Evolutionary conservation across 2,329 filamentous ascomycete species (phyloP).

Genomic region (Bipolaris victoriae): DNA sequence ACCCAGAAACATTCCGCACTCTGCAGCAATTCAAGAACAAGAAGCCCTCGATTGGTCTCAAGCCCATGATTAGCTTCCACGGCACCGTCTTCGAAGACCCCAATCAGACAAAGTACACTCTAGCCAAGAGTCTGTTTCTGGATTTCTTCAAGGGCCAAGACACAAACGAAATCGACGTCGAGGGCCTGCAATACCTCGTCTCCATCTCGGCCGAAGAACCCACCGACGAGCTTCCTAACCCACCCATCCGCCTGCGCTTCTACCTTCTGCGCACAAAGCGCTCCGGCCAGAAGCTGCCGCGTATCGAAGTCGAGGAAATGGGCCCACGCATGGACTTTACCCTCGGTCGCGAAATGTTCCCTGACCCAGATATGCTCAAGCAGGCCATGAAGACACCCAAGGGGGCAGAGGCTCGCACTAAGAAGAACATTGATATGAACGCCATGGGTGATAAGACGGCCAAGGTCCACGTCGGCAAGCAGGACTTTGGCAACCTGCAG

Average conservation of each 20-base stretch:
- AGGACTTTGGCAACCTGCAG: slow-evolving; percentile 86
- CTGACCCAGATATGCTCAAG: slow-evolving; percentile 81
- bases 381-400: slow-evolving; percentile 87
- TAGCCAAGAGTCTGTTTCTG: slow-evolving; percentile 83
- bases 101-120: slow-evolving; percentile 77
- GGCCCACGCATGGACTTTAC: slow-evolving; percentile 92
- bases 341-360: slow-evolving; percentile 78
- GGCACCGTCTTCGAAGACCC: slow-evolving; percentile 87
- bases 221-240: slow-evolving; percentile 51
- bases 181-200: slow-evolving; percentile 90
- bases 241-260: slow-evolving; percentile 69
- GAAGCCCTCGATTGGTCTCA: slow-evolving; percentile 73
- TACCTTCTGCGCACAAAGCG: slow-evolving; percentile 88
- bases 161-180: slow-evolving; percentile 85
- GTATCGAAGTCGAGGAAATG: slow-evolving; percentile 94
- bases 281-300: slow-evolving; percentile 83
- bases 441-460: slow-evolving; percentile 95
- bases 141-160: slow-evolving; percentile 91
- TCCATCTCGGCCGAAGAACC: slow-evolving; percentile 74
- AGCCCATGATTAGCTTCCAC: slow-evolving; percentile 90
- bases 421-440: slow-evolving; percentile 97
- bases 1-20: slow-evolving; percentile 72
- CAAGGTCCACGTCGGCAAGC: slow-evolving; percentile 86
- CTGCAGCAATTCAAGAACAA: slow-evolving; percentile 74
- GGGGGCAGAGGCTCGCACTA: slow-evolving; percentile 74